Base-by-base conservation (phyloP, 2,329 filamentous ascomycete species). In the Kalmusia sp. region DNA sequence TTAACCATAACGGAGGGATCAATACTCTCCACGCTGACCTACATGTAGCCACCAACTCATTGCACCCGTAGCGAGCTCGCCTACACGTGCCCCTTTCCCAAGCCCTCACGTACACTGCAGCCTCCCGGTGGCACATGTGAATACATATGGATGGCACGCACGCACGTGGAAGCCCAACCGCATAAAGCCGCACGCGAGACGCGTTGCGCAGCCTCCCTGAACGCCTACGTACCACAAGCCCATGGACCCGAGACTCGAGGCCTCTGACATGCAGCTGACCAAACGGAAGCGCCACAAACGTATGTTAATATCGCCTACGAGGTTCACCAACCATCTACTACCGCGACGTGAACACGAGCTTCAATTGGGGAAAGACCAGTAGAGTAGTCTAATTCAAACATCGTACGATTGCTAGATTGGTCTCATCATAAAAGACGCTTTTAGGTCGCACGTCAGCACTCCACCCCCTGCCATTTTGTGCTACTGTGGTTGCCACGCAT, bases 111-210 rank as follows among this genome's bases (percentile, higher is more conserved):
- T 5, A 38, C 19, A n/a, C 19, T 3, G 19, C 35, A 38, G 19
- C 35, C 19, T 38, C 35, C 35, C 22, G 19, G 35, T 38, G 35
- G 35, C 27, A 2, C n/a, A n/a, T n/a, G n/a, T n/a, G n/a, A n/a
- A n/a, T n/a, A n/a, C n/a, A n/a, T n/a, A 7, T n/a, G 14, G 31
- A 17, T 37, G 37, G n/a, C 19, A 22, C 24, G 11, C 22, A 39
- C 27, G 35, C 49, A 52, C 49, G 49, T 52, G 41, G 49, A 21
- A 39, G 49, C 41, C 41, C 34, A 21, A 6, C 52, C 48, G 41
- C 25, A 31, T 41, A 44, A 51, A 46, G 25, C 44, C 48, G 52
- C 49, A 51, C 43, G 52, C 48, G 48, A 55, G 52, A 22, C 25
- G 25, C 12, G 6, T 33, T 24, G 35, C 40, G 28, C 25, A 31